Conservation (phyloP, 352 stramenopile genomes). For the Elongisporangium anandrum region DNA sequence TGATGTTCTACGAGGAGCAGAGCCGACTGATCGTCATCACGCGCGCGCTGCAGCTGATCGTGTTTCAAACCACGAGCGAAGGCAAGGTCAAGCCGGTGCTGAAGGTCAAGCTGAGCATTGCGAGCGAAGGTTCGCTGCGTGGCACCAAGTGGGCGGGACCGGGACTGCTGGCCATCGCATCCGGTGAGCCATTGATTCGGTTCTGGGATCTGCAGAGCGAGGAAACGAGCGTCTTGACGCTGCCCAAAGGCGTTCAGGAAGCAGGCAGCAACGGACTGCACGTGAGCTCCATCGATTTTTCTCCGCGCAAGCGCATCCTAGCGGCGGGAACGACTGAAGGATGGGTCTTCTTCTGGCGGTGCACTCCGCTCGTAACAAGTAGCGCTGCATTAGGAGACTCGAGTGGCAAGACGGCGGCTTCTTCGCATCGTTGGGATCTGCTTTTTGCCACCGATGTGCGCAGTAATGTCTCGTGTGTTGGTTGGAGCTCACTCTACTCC, state of each 20-base stretch:
- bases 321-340: constrained; percentile 85
- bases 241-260: constrained; percentile 31
- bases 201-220: constrained; percentile 92
- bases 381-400: constrained; percentile 4
- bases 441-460: constrained; percentile 58
- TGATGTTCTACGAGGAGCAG: constrained; percentile 87
- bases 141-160: constrained; percentile 87
- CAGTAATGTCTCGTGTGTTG: constrained; percentile 41
- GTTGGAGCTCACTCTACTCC: constrained; percentile 63
- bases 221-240: constrained; percentile 89
- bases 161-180: constrained; percentile 87
- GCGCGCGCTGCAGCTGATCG: constrained; percentile 78
- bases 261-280: constrained; percentile 39
- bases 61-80: constrained; percentile 86
- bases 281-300: constrained; percentile 88
- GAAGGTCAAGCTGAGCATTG: constrained; percentile 89
- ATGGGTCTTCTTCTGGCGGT: constrained; percentile 88
- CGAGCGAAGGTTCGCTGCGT: constrained; percentile 72
- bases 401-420: neutral
- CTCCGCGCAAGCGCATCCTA: constrained; percentile 80
- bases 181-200: constrained; percentile 84
- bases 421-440: constrained; percentile 64
- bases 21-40: constrained; percentile 90
- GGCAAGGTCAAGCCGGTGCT: constrained; percentile 80
- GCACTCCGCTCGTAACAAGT: constrained; percentile 36